Percentiles rank a stretch among this genome's conserved stretches.
Evolutionary conservation across 225 moss, liverwort and hornwort species (phyloP).

Genomic region (Takakia lepidozioides): DNA sequence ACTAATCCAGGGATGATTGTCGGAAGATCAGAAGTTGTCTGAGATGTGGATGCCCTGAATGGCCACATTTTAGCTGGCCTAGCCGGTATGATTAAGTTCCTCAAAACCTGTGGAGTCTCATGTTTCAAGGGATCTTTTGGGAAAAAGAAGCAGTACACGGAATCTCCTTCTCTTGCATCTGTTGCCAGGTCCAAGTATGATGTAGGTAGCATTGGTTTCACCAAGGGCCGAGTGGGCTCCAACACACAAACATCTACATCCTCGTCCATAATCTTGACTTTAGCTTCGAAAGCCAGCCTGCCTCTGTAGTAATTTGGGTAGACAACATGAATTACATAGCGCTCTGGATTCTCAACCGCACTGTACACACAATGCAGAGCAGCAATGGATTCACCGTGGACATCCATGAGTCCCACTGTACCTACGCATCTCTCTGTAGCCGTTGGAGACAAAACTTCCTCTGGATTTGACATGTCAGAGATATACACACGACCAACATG

Average conservation of each 20-base stretch:
- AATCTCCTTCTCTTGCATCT: conserved; percentile 47
- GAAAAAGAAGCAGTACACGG: conserved; percentile 34
- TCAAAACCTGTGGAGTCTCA: conserved; percentile 17
- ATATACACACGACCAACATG: conserved; percentile 38
- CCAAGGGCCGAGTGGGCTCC: conserved; percentile 24
- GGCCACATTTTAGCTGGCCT: too few relatives aligned
- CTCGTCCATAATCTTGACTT: conserved; percentile 28
- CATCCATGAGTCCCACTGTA: conserved; percentile 40
- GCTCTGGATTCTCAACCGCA: conserved; percentile 17
- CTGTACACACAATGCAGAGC: conserved; percentile 28
- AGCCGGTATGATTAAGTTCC: too few relatives aligned
- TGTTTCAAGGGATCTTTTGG: conserved; percentile 33
- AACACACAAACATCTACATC: conserved; percentile 36
- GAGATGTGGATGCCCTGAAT: too few relatives aligned
- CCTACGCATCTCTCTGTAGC: conserved; percentile 23
- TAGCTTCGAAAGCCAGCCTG: conserved; percentile 24
- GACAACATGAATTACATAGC: conserved; percentile 23
- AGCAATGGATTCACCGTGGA: conserved; percentile 37
- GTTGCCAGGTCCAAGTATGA: conserved; percentile 34
- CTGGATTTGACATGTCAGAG: conserved; percentile 21
- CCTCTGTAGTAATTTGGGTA: conserved; percentile 55
- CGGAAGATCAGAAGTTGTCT: conserved; percentile 20
- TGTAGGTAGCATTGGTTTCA: conserved; percentile 23
- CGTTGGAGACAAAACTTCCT: conserved; percentile 2
- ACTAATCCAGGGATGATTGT: conserved; percentile 28